Evolutionary conservation across 306 rosid species (phyloP).

Genomic region (Parietaria judaica): DNA sequence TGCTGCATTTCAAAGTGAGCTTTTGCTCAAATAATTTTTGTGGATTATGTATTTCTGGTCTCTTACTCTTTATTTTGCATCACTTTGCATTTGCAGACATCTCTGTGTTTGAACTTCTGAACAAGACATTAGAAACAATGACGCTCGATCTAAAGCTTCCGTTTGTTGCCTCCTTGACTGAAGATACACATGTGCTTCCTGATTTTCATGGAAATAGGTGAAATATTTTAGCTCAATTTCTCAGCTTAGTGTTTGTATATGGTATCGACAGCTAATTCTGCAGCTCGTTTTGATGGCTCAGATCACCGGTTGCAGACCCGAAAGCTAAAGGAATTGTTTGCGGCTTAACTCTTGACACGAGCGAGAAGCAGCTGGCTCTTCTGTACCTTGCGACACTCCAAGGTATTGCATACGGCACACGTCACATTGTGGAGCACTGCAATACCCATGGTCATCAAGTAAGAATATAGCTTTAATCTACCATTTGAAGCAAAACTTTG

Average conservation of each 20-base stretch:
- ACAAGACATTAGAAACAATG: conserved; percentile 60
- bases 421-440: conserved; percentile 94
- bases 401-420: conserved; percentile 92
- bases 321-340: conserved; percentile 74
- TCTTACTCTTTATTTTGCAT: conserved; percentile 17
- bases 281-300: conserved; percentile 27
- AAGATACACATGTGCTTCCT: conserved; percentile 80
- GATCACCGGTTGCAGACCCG: conserved; percentile 97
- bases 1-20: conserved; percentile 79
- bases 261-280: conserved; percentile 21
- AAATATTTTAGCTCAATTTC: conserved; percentile 11
- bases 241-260: conserved; percentile 11
- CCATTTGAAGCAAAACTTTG: background rate
- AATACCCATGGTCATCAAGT: conserved; percentile 89
- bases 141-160: conserved; percentile 48
- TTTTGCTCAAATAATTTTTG: conserved; percentile 12
- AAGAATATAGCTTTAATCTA: conserved; percentile 28
- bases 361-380: conserved; percentile 76
- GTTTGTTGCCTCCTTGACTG: conserved; percentile 75
- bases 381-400: conserved; percentile 82
- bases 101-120: conserved; percentile 75
- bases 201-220: conserved; percentile 98
- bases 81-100: conserved; percentile 35
- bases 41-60: conserved; percentile 10
- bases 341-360: conserved; percentile 87